Evolutionary conservation across 345 rosid species (phyloP).

Genomic region (Euclidium syriacum): DNA sequence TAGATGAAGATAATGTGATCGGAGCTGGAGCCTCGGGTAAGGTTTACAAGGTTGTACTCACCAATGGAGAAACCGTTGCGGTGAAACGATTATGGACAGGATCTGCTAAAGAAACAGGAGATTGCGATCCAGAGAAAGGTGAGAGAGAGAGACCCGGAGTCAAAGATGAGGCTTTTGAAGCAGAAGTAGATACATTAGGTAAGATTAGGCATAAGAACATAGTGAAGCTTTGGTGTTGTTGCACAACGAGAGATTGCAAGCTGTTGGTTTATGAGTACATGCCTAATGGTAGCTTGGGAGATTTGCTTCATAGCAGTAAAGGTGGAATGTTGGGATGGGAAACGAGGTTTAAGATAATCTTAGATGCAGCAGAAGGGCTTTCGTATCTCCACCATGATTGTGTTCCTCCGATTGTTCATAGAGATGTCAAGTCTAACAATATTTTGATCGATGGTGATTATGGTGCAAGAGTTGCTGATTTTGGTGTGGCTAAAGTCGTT

Average conservation of each 20-base stretch:
- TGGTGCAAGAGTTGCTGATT: constrained; percentile 98
- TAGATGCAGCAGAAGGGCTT: constrained; percentile 93
- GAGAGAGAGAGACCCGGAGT: constrained; percentile 26
- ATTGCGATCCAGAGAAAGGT: constrained; percentile 63
- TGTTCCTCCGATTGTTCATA: constrained; percentile 88
- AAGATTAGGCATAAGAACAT: constrained; percentile 98
- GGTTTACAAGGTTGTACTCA: constrained; percentile 85
- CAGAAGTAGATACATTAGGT: constrained; percentile 85
- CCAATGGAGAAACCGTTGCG: constrained; percentile 80
- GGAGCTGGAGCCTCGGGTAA: constrained; percentile 90
- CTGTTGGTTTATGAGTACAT: constrained; percentile 97
- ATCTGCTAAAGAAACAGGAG: constrained; percentile 41
- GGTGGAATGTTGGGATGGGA: constrained; percentile 83
- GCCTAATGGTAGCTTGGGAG: constrained; percentile 97
- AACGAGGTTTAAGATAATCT: constrained; percentile 66
- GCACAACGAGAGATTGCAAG: constrained; percentile 77
- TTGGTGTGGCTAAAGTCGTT: constrained; percentile 87
- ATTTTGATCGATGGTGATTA: constrained; percentile 82
- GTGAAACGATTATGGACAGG: constrained; percentile 92
- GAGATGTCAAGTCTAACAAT: constrained; percentile 96
- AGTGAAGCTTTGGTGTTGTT: constrained; percentile 96
- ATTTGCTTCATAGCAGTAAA: constrained; percentile 83
- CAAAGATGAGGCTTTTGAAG: constrained; percentile 72
- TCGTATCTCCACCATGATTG: constrained; percentile 95
- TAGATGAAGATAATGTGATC: constrained; percentile 91